These are phyloP conservation scores for Leccinum broughii DNA, from an alignment of 768 basidiomycete species.

Conservation along the genomic window DNA sequence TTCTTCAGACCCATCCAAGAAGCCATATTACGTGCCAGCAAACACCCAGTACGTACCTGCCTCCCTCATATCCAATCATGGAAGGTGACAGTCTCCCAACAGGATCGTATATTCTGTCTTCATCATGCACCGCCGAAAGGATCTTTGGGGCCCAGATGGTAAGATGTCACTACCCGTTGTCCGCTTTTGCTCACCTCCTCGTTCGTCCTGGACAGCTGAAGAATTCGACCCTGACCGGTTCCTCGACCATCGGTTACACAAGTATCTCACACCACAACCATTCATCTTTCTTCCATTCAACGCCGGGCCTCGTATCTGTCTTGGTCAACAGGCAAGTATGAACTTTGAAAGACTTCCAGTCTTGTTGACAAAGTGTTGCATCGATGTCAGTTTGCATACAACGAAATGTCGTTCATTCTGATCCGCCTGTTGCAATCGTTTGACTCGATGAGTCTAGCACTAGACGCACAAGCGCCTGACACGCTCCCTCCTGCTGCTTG, in stretches of 20 bases:
- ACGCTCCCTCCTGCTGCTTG: constrained; percentile 49
- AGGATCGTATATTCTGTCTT: constrained; percentile 57
- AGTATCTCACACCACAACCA: constrained; percentile 60
- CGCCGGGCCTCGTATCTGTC: constrained; percentile 54
- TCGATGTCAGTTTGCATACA: constrained; percentile 49
- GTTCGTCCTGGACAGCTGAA: constrained; percentile 41
- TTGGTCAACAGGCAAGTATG: constrained; percentile 53
- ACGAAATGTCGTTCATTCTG: constrained; percentile 62
- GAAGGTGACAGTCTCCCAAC: neutral
- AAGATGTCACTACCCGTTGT: neutral
- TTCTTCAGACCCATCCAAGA: constrained; percentile 23
- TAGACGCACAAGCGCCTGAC: constrained; percentile 46
- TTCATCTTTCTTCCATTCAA: constrained; percentile 75
- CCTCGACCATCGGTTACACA: constrained; percentile 61
- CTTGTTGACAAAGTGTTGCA: neutral
- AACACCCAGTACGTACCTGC: constrained; percentile 37
- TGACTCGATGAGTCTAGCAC: constrained; percentile 46
- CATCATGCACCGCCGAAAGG: constrained; percentile 63
- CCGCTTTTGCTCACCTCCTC: neutral
- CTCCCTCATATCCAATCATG: neutral
- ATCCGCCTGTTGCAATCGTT: constrained; percentile 65
- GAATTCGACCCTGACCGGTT: constrained; percentile 74
- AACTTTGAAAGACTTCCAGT: neutral
- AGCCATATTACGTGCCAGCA: constrained; percentile 36
- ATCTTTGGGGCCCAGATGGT: constrained; percentile 76